Evolutionary conservation across 2,329 filamentous ascomycete species (phyloP).

Genomic region (Diaporthe ilicicola): DNA sequence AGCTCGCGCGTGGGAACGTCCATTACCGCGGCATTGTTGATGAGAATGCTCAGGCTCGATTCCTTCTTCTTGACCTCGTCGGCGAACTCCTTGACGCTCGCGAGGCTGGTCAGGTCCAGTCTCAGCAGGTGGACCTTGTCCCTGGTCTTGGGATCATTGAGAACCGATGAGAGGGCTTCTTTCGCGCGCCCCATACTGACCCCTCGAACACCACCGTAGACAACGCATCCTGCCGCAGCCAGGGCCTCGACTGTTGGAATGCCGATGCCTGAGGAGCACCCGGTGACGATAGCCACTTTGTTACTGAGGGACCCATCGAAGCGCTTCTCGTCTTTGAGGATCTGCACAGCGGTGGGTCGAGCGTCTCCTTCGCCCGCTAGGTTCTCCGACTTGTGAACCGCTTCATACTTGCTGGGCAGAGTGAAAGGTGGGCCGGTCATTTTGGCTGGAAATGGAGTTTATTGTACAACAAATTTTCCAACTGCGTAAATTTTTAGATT

Average conservation of each 20-base stretch:
- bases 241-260: conserved; percentile 52
- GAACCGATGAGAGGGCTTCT: conserved; percentile 41
- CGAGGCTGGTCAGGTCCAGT: conserved; percentile 42
- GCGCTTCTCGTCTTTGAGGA: conserved; percentile 46
- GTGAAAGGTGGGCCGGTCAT: conserved; percentile 17
- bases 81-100: conserved; percentile 44
- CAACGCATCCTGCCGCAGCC: conserved; percentile 50
- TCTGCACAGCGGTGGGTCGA: conserved; percentile 47
- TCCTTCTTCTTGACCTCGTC: conserved; percentile 40
- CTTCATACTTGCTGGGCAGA: conserved; percentile 33
- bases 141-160: conserved; percentile 33
- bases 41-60: conserved; percentile 41
- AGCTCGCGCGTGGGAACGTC: conserved; percentile 39
- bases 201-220: conserved; percentile 53
- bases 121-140: conserved; percentile 44
- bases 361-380: conserved; percentile 45
- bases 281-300: conserved; percentile 51
- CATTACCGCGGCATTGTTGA: conserved; percentile 58
- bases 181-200: conserved; percentile 45
- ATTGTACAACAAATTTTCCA: background rate
- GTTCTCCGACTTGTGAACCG: conserved; percentile 29
- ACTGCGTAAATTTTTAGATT: background rate
- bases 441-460: background rate
- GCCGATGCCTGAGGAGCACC: conserved; percentile 49
- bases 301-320: conserved; percentile 43